Percentiles rank a stretch among this genome's conserved stretches.
phyloP scores from a whole-genome alignment of 352 stramenopile species.

The Phytophthora megakarya region DNA sequence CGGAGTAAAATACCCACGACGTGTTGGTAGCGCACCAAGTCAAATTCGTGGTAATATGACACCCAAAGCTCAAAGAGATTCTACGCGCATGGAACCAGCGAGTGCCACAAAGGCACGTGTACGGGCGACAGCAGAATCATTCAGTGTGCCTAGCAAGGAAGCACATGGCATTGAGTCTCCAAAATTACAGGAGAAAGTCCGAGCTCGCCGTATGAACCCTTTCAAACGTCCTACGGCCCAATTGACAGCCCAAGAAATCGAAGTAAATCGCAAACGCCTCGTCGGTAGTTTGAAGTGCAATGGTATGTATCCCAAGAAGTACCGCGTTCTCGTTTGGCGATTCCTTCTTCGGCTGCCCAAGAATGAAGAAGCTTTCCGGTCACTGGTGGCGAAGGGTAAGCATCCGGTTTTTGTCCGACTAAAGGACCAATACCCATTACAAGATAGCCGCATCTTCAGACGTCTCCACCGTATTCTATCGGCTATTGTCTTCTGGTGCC shows the following conservation, averaged over 20 bases:
- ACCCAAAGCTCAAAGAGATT: neutral
- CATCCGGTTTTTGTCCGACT: conserved; percentile 75
- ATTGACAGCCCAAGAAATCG: conserved; percentile 47
- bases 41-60: conserved; percentile 8
- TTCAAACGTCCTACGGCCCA: conserved; percentile 20
- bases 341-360: conserved; percentile 85
- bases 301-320: conserved; percentile 81
- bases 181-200: conserved; percentile 17
- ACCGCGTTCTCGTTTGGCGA: conserved; percentile 83
- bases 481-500: conserved; percentile 90
- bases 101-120: conserved; percentile 20
- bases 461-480: conserved; percentile 83
- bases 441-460: conserved; percentile 72
- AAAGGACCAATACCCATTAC: conserved; percentile 79
- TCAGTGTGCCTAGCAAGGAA: conserved; percentile 18
- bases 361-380: conserved; percentile 80
- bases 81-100: conserved; percentile 5
- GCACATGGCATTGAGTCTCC: neutral
- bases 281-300: conserved; percentile 68
- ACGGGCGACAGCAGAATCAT: conserved; percentile 3
- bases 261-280: conserved; percentile 68
- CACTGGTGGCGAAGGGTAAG: conserved; percentile 74
- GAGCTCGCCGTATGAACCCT: conserved; percentile 14
- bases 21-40: conserved; percentile 9
- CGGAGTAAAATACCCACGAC: conserved; percentile 40